Evolutionary conservation across 441 rosid genomes (phyloP), one percentile per base, ranked within the genome.

Genomic region (Populus tomentosa): DNA sequence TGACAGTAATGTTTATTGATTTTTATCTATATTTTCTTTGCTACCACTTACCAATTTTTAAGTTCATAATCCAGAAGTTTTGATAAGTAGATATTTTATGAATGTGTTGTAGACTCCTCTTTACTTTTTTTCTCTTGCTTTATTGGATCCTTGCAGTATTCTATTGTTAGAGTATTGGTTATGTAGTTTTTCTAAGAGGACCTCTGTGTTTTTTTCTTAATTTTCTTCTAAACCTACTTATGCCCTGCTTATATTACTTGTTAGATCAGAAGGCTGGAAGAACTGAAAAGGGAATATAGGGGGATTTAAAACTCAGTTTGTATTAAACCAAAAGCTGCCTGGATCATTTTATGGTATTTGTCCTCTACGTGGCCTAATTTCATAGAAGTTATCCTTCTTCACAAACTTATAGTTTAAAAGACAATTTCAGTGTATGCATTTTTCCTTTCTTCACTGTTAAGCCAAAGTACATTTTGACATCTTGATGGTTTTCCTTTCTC

Each of bases 201-300:
- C 35, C 1, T 72, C 7, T 35, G 21, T 2, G 0, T 5, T 21
- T 11, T 71, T 14, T 11, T 59, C 38, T 16, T 35, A 72, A 32
- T 23, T 72, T 23, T 26, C 70, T 65, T 65, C 40, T 64, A 46
- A 16, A 38, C 32, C 4, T 18, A 61, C 65, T 61, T 74, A 38
- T 14, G 53, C 7, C 24, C 10, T 20, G 23, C 67, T 23, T 35
- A 0, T 14, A 63, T 74, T 74, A 4, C 26, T 10, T 40, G 38
- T 40, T 74, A 26, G 11, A n/a, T 72, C 53, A 59, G 28, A 59
- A 36, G 69, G 59, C 46, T 62, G 23, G 76, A 66, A 69, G 53
- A 69, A 69, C 2, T 69, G 53, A 69, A 36, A 42, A 6, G 53
- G 53, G 53, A 46, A 10, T 40, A 10, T 40, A 0, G 18, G 18